phyloP scores from a whole-genome alignment of 73 alveolate genomes.

The Tetrahymena malaccensis region DNA sequence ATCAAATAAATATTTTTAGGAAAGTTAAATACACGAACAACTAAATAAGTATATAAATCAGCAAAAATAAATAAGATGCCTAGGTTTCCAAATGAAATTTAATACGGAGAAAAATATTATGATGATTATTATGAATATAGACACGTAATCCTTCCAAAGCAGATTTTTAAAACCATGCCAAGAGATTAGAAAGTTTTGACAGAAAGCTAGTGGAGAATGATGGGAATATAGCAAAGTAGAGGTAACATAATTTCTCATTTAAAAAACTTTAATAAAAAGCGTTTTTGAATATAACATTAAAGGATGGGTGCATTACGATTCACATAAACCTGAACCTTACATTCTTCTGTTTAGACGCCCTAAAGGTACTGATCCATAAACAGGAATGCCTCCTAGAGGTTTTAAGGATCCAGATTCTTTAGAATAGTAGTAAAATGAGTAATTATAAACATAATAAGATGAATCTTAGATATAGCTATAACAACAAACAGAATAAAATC shows the following conservation, averaged over 20 bases:
- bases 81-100: constrained; percentile 39
- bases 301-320: constrained; percentile 81
- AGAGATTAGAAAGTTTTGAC: constrained; percentile 47
- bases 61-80: constrained; percentile 25
- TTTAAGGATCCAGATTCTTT: background rate
- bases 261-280: no score
- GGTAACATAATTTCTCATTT: background rate
- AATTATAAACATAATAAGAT: background rate
- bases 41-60: background rate
- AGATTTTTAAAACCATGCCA: background rate
- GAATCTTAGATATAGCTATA: background rate
- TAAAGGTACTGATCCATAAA: constrained; percentile 59
- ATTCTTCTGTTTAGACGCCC: constrained; percentile 80
- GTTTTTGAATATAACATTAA: background rate
- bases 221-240: constrained; percentile 81
- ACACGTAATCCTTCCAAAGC: constrained; percentile 31
- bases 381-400: constrained; percentile 35
- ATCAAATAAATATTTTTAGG: no score
- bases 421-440: background rate
- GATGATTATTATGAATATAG: constrained; percentile 54
- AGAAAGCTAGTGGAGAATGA: constrained; percentile 84
- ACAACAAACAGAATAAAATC: background rate
- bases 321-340: constrained; percentile 79
- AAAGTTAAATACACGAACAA: background rate
- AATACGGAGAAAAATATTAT: constrained; percentile 36